These are phyloP conservation scores for Fusarium xyrophilum DNA, from an alignment of 2,329 filamentous ascomycete species.

Conservation along the genomic window DNA sequence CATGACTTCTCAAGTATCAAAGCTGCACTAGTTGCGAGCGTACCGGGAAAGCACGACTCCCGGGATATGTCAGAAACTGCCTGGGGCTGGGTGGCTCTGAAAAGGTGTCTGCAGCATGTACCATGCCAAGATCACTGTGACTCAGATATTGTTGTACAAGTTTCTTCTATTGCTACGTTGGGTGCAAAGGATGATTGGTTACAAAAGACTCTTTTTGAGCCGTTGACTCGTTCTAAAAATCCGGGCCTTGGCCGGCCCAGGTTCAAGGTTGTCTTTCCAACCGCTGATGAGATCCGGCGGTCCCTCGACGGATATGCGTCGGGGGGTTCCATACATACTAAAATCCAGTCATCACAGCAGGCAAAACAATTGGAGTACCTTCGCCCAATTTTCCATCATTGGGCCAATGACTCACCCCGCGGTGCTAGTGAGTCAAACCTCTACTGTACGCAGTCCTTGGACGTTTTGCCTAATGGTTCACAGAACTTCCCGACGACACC, in stretches of 20 bases:
- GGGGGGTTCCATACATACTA: slow-evolving; percentile 83
- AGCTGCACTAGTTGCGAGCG: slow-evolving; percentile 78
- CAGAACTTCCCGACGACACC: slow-evolving; percentile 40
- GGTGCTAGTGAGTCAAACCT: slow-evolving; percentile 44
- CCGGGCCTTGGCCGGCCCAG: slow-evolving; percentile 46
- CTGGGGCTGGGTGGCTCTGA: slow-evolving; percentile 81
- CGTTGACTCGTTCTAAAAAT: slow-evolving; percentile 49
- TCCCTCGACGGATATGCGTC: slow-evolving; percentile 81
- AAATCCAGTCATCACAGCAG: slow-evolving; percentile 73
- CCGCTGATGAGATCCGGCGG: slow-evolving; percentile 75
- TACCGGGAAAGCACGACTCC: slow-evolving; percentile 70
- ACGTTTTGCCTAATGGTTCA: background rate
- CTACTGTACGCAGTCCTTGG: background rate
- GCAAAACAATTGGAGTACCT: slow-evolving; percentile 77
- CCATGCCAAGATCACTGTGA: slow-evolving; percentile 50
- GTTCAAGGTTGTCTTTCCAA: slow-evolving; percentile 82
- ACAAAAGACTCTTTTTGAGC: slow-evolving; percentile 65
- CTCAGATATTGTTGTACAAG: slow-evolving; percentile 65
- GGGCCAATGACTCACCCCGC: slow-evolving; percentile 66
- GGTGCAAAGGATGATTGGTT: slow-evolving; percentile 77
- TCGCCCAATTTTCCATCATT: slow-evolving; percentile 74
- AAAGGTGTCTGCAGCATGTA: slow-evolving; percentile 63
- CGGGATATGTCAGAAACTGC: slow-evolving; percentile 57
- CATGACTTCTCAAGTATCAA: slow-evolving; percentile 75
- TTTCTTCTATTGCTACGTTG: slow-evolving; percentile 84